Percentiles rank a stretch among this genome's conserved stretches.
Conservation (phyloP, 768 basidiomycete species). For the Boletus subparvulus region DNA sequence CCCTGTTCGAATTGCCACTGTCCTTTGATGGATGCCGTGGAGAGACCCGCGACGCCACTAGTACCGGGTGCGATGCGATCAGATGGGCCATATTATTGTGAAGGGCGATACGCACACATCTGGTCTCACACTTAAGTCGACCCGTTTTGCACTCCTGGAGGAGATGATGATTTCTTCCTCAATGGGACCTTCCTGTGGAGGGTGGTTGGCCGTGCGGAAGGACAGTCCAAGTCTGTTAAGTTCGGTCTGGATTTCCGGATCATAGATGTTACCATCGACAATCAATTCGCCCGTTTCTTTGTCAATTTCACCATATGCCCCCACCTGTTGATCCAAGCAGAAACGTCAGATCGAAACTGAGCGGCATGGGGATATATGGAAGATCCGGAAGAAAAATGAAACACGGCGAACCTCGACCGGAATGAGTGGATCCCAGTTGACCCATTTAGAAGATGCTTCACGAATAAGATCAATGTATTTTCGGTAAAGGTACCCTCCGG, state of each 20-base stretch:
- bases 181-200: slow-evolving; percentile 4
- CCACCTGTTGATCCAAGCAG: slow-evolving; percentile 25
- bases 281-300: slow-evolving; percentile 29
- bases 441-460: slow-evolving; percentile 35
- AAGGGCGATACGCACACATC: slow-evolving; percentile 18
- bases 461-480: slow-evolving; percentile 39
- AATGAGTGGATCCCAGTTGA: slow-evolving; percentile 38
- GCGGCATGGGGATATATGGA: not conserved
- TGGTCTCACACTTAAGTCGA: slow-evolving; percentile 12
- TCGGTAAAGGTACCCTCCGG: slow-evolving; percentile 22
- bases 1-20: slow-evolving; percentile 35
- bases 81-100: too few relatives aligned
- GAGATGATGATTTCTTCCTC: slow-evolving; percentile 28
- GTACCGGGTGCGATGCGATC: not conserved
- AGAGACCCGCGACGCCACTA: slow-evolving; percentile 27
- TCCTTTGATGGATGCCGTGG: slow-evolving; percentile 32
- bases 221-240: slow-evolving; percentile 4
- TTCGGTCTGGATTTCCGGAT: slow-evolving; percentile 12
- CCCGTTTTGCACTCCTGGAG: slow-evolving; percentile 21
- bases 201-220: slow-evolving; percentile 15
- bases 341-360: not conserved
- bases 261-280: slow-evolving; percentile 36
- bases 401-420: slow-evolving; percentile 28
- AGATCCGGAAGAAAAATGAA: not conserved
- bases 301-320: slow-evolving; percentile 35